Conservation (phyloP, 2,329 filamentous ascomycete genomes). For the Orbilia blumenaviensis region DNA sequence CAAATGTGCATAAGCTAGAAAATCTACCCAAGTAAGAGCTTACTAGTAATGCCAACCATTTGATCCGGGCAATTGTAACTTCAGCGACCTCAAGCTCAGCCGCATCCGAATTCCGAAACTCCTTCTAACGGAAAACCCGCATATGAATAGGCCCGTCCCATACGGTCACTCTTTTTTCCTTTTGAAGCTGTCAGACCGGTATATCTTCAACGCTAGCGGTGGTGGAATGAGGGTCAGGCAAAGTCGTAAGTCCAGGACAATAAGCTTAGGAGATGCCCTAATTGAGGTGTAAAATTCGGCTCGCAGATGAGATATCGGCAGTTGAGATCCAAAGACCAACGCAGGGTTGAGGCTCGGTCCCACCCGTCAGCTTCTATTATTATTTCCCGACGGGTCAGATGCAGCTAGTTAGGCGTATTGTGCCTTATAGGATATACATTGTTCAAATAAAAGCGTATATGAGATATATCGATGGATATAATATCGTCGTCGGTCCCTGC, state of each 20-base stretch:
- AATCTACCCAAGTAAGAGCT: background rate
- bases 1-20: too few relatives aligned
- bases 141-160: too few relatives aligned
- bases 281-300: background rate
- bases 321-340: background rate
- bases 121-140: background rate
- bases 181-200: background rate
- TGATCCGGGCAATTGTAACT: background rate
- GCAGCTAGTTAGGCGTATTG: background rate
- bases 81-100: background rate
- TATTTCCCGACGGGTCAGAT: background rate
- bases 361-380: background rate
- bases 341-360: background rate
- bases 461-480: too few relatives aligned
- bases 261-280: background rate
- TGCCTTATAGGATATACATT: background rate
- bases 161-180: too few relatives aligned
- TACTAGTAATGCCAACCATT: background rate
- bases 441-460: too few relatives aligned
- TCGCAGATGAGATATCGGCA: background rate
- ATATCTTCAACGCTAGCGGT: background rate
- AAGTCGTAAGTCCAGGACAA: background rate
- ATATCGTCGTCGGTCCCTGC: background rate
- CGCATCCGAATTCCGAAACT: background rate
- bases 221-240: background rate